Evolutionary conservation across 1,284 basidiomycete genomes (phyloP).

Genomic region (Ganoderma meredithae): DNA sequence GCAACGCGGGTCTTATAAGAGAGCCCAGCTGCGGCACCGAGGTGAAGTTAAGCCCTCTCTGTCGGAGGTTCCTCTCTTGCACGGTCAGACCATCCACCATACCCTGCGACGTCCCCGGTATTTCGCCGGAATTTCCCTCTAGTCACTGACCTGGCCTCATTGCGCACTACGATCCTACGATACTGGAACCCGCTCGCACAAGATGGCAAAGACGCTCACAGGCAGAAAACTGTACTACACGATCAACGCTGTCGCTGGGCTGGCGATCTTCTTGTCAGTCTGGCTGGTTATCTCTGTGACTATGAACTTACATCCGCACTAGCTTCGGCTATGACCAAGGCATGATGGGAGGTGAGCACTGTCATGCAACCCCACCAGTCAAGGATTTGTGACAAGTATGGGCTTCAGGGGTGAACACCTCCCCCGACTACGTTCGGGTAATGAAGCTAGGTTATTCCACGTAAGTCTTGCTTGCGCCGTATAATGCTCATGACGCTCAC

Average conservation of each 20-base stretch:
- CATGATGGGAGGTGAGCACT: constrained; percentile 53
- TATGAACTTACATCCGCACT: background rate
- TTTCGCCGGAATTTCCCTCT: background rate
- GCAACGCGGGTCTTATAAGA: background rate
- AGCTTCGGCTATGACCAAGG: constrained; percentile 65
- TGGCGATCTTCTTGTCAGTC: constrained; percentile 57
- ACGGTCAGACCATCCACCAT: background rate
- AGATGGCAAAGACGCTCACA: constrained; percentile 29
- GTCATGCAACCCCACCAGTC: background rate
- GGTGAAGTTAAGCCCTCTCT: background rate
- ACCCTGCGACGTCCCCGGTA: background rate
- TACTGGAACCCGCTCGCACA: constrained; percentile 8
- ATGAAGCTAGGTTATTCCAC: constrained; percentile 52
- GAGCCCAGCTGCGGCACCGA: background rate
- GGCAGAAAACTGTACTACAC: constrained; percentile 43
- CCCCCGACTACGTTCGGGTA: constrained; percentile 53
- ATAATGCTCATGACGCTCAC: constrained; percentile 17
- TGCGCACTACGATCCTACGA: background rate
- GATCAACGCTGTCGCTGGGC: constrained; percentile 49
- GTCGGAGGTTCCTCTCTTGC: background rate
- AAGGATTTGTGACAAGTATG: background rate
- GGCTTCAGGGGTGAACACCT: constrained; percentile 50
- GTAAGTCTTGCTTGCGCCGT: constrained; percentile 31
- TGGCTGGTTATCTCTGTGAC: background rate
- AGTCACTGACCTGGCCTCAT: background rate